Conservation (phyloP, 306 rosid species). For the Vigna mungo region DNA sequence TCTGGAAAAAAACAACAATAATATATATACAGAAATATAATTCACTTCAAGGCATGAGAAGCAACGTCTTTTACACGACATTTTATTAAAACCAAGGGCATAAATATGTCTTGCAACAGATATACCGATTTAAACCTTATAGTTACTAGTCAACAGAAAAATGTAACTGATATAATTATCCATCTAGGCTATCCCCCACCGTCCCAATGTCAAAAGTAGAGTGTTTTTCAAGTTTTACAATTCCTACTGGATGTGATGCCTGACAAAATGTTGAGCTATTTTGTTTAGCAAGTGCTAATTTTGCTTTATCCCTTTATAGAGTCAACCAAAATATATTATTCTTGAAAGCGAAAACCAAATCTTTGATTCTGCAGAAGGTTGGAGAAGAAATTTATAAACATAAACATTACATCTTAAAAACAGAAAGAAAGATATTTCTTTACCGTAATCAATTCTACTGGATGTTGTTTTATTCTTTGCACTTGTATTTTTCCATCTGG, state of each 20-base stretch:
- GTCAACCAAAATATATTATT: conserved; percentile 21
- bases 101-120: conserved; percentile 11
- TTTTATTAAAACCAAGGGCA: conserved; percentile 26
- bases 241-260: conserved; percentile 17
- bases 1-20: background rate
- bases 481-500: conserved; percentile 55
- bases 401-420: conserved; percentile 29
- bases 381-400: conserved; percentile 16
- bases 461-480: conserved; percentile 53
- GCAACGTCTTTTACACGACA: background rate
- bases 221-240: background rate
- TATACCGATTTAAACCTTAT: background rate
- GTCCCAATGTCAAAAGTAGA: background rate
- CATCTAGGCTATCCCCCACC: background rate
- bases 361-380: conserved; percentile 27
- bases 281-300: background rate
- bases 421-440: conserved; percentile 38
- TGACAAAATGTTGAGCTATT: background rate
- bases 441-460: conserved; percentile 80
- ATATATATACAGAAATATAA: conserved; percentile 3
- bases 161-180: conserved; percentile 22
- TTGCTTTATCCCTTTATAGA: background rate
- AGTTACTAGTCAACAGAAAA: conserved; percentile 29
- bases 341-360: conserved; percentile 31
- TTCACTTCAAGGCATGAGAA: conserved; percentile 12